Evolutionary conservation across 495 filamentous ascomycete genomes (phyloP).

Genomic region (Thozetella sp.): DNA sequence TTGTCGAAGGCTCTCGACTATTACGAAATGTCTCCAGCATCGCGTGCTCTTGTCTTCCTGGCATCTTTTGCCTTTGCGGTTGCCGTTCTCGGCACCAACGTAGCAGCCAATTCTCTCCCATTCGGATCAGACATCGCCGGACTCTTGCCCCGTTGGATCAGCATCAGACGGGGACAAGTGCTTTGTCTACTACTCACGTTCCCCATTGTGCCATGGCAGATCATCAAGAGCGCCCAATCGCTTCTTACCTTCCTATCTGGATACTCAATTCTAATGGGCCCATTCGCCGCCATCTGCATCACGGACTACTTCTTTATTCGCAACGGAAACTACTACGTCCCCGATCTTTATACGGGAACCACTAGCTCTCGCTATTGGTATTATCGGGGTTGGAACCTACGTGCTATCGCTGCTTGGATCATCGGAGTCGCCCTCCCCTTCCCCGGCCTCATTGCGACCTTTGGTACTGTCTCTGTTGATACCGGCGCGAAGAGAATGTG

Average conservation of each 20-base stretch:
- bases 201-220: background rate
- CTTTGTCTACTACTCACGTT: background rate
- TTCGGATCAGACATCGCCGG: background rate
- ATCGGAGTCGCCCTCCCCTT: background rate
- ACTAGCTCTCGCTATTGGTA: background rate
- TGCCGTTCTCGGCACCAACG: slow-evolving; percentile 1
- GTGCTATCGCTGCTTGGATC: background rate
- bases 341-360: background rate
- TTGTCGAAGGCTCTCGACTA: background rate
- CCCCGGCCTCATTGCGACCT: background rate
- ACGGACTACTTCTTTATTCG: background rate
- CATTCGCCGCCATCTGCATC: background rate
- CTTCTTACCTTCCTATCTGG: background rate
- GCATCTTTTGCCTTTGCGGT: background rate
- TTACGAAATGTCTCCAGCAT: background rate
- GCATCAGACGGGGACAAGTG: background rate
- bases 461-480: background rate
- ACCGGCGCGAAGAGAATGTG: background rate
- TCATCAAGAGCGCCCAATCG: background rate
- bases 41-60: background rate
- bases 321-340: background rate
- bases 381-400: background rate
- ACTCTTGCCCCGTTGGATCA: background rate
- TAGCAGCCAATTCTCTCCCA: background rate
- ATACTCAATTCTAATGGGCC: background rate